Base-by-base conservation (phyloP, 768 basidiomycete genomes). In the Tephrocybe sp. region DNA sequence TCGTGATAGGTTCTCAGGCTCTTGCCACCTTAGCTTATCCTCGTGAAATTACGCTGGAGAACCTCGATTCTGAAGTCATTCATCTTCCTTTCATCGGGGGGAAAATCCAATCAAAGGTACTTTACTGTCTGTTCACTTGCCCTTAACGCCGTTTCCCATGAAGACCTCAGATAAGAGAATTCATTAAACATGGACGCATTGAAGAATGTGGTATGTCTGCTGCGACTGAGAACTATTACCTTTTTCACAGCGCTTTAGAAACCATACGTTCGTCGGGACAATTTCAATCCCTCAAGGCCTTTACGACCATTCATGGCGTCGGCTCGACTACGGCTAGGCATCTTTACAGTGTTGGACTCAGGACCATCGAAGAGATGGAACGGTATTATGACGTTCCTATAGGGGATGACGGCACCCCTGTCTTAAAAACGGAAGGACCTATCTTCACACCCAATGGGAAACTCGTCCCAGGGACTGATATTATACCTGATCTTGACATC, bases 291-390 rank as follows among this genome's bases (percentile, higher is more conserved):
- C 74, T 92, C 7, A 75, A 76, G 6, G 59, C 69, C 0, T 89
- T 93, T 60, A 69, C 77, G 12, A 72, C 78, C 5, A 67, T 93
- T 49, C 83, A 93, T 48, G 85, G 88, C 8, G 84, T 93, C 31
- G 91, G 91, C 6, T 74, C 89, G 0, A 65, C 69, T n/a, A 87
- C 77, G 6, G 87, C 91, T 5, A 77, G 82, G 5, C 69, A 75
- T 34, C 72, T 91, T 4, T 89, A 84, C 62, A 77, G 78, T 30
- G 69, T 77, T 38, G 85, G 86, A 2, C 65, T 90, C 39, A 80
- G 89, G 31, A 85, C 80, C 0, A 62, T 92, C 6, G 76, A 80
- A 4, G 84, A 91, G 61, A 75, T 95, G 40, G 80, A 85, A 53
- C 70, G 75, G 35, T 84, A 84, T 60, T 88, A 85, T 62, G 80